phyloP scores from a whole-genome alignment of 371 early-diverging fungal genomes.

The Apophysomyces elegans region DNA sequence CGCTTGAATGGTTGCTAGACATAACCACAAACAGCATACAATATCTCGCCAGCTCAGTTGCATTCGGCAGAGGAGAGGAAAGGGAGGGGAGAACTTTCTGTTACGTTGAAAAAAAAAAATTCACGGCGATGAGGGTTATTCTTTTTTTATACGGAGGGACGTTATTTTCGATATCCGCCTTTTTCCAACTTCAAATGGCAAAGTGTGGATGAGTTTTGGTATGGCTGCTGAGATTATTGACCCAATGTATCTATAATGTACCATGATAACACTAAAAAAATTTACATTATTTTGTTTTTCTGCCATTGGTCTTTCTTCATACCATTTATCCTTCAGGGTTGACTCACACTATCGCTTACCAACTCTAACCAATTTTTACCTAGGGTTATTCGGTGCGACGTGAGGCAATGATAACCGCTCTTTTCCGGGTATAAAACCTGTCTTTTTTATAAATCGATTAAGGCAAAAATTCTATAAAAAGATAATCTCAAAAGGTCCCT shows the following conservation, averaged over 20 bases:
- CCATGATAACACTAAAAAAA: no score
- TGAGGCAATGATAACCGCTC: background rate
- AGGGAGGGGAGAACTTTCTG: background rate
- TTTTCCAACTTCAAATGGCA: conserved; percentile 3
- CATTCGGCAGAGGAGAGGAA: conserved; percentile 5
- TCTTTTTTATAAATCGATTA: background rate
- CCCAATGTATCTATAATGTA: background rate
- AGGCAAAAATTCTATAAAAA: conserved; percentile 11
- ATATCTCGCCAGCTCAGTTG: conserved; percentile 8
- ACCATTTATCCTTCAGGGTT: background rate
- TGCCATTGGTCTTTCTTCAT: background rate
- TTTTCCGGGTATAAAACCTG: conserved; percentile 7
- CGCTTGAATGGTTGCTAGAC: conserved; percentile 3
- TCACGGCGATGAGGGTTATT: background rate
- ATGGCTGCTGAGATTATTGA: background rate
- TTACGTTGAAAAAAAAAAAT: conserved; percentile 4
- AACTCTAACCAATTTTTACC: background rate
- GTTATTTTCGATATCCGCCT: conserved; percentile 4
- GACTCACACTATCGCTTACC: background rate
- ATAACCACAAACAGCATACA: conserved; percentile 11
- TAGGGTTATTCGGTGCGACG: no score
- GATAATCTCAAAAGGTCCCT: background rate
- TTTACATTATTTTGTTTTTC: background rate
- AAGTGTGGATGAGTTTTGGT: background rate
- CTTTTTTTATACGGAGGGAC: conserved; percentile 2